Evolutionary conservation across 2,329 filamentous ascomycete species (phyloP), one percentile per base, ranked within the genome.

Genomic region (Penicillium sp.): DNA sequence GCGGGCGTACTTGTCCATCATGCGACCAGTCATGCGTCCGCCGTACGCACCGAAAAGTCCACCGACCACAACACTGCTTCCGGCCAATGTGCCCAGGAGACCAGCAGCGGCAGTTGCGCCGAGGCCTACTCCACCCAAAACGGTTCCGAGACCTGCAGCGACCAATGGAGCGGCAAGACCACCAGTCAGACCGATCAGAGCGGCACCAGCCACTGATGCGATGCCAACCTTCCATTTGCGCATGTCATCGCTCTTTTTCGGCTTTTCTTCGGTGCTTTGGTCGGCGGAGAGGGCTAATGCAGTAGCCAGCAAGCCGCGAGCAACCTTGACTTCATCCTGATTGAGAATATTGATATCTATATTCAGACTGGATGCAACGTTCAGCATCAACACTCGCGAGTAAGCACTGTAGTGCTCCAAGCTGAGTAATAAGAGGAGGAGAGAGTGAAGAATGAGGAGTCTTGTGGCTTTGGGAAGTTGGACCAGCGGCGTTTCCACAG

Each of bases 21-120:
- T 91, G 70, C 92, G 88, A 49, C 87, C 86, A 0, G 89, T 90
- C 81, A 96, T 92, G 34, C 87, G 85, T 1, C 88, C 86, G 42
- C 90, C 90, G 68, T 95, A 96, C n/a, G 94, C 90, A 8, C 94
- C 94, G 67, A 97, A 97, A 38, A 97, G 77, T 36, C 89, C 86
- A 14, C 92, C 93, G 29, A 96, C 88, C 40, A 92, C 79, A 14
- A 94, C 83, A 5, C 87, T 85, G 58, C 89, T 94, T 36, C 92
- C 87, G 2, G 91, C 89, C 67, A 97, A 81, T 16, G 86, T 83
- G 10, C 92, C 93, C 0, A 97, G 78, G 49, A 96, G 85, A 1
- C 86, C 86, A 18, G 92, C 91, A 10, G 91, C 88, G 21, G 87
- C 86, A 2, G 86, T 87, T 1, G 86, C 82, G 16, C 88, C 87